A percentile compares a stretch with the other conserved stretches of the same genome.
Evolutionary conservation across 495 filamentous ascomycete genomes (phyloP).

Genomic region (Ramalina intermedia): DNA sequence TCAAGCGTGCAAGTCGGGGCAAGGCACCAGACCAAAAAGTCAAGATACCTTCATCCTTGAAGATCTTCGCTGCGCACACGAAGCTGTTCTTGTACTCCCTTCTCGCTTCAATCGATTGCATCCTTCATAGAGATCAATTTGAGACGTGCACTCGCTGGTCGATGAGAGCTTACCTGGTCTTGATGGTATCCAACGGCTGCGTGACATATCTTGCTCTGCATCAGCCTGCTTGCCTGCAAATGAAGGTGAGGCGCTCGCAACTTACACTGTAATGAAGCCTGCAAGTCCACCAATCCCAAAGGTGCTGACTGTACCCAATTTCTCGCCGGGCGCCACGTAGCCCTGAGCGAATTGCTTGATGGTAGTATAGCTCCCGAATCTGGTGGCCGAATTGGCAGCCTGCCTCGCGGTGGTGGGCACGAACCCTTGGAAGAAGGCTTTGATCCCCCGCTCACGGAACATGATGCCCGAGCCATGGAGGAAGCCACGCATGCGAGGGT

Average conservation of each 20-base stretch:
- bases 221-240: not conserved
- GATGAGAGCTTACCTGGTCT: slow-evolving; percentile 49
- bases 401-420: slow-evolving; percentile 89
- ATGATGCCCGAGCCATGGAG: slow-evolving; percentile 82
- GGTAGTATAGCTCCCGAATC: slow-evolving; percentile 81
- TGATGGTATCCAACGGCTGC: slow-evolving; percentile 88
- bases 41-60: slow-evolving; percentile 74
- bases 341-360: slow-evolving; percentile 82
- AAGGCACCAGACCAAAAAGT: slow-evolving; percentile 93
- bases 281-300: slow-evolving; percentile 86
- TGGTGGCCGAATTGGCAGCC: slow-evolving; percentile 79
- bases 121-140: slow-evolving; percentile 33
- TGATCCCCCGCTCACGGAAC: slow-evolving; percentile 67
- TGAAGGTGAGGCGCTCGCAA: slow-evolving; percentile 5
- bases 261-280: slow-evolving; percentile 85
- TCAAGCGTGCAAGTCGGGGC: slow-evolving; percentile 67
- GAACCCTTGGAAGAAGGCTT: slow-evolving; percentile 94
- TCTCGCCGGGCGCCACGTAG: slow-evolving; percentile 89
- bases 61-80: slow-evolving; percentile 67
- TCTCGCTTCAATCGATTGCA: slow-evolving; percentile 90
- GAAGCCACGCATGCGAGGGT: slow-evolving; percentile 82
- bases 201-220: slow-evolving; percentile 39
- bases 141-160: not conserved
- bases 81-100: slow-evolving; percentile 79
- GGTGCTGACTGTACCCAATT: slow-evolving; percentile 74